These are phyloP conservation scores for Mycosarcoma mackinlayi DNA, from an alignment of 1,284 basidiomycete genomes.

Conservation along the genomic window DNA sequence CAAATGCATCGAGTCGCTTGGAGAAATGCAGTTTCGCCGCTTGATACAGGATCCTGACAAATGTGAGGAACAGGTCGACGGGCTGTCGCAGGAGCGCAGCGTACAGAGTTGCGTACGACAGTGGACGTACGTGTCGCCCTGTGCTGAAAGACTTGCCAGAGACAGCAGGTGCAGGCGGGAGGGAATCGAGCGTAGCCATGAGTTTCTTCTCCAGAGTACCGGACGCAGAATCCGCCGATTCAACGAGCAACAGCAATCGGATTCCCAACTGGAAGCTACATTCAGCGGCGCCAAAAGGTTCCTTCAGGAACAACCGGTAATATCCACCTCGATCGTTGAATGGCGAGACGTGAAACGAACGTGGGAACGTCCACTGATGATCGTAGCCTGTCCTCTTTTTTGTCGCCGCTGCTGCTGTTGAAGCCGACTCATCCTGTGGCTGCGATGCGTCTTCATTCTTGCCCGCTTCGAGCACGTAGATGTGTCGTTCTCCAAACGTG, in stretches of 20 bases:
- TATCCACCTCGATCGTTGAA: constrained; percentile 81
- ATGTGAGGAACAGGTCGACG: constrained; percentile 74
- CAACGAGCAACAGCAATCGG: constrained; percentile 52
- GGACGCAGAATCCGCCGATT: constrained; percentile 5
- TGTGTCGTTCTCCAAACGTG: constrained; percentile 80
- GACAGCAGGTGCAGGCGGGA: constrained; percentile 56
- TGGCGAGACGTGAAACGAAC: constrained; percentile 82
- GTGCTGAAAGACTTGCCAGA: too few relatives aligned
- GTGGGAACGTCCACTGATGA: constrained; percentile 78
- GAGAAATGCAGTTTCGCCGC: constrained; percentile 78
- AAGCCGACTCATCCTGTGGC: background rate
- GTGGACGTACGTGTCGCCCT: constrained; percentile 62
- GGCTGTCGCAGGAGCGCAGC: constrained; percentile 71
- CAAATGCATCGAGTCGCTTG: constrained; percentile 75
- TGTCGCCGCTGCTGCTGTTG: background rate
- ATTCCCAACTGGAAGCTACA: constrained; percentile 32
- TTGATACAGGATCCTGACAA: constrained; percentile 76
- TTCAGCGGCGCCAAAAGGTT: constrained; percentile 26
- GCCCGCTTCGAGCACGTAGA: constrained; percentile 72
- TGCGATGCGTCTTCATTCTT: constrained; percentile 69
- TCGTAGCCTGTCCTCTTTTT: constrained; percentile 69
- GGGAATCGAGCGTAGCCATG: constrained; percentile 73
- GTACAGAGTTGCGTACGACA: constrained; percentile 71
- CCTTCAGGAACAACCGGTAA: constrained; percentile 71
- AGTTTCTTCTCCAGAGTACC: constrained; percentile 67